These are phyloP conservation scores for Calonectria crousiana DNA, from an alignment of 2,329 filamentous ascomycete genomes.

Conservation along the genomic window DNA sequence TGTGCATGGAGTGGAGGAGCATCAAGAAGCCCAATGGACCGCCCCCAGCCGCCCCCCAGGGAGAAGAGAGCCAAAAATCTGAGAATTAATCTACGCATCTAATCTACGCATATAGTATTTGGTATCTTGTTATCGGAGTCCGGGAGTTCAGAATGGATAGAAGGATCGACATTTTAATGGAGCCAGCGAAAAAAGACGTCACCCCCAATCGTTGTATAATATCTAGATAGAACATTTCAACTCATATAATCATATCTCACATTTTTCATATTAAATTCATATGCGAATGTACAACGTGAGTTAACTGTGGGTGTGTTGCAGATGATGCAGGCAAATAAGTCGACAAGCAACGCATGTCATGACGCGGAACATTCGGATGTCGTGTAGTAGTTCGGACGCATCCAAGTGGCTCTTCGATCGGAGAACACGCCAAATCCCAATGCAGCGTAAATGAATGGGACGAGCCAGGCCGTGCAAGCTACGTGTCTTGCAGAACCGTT, in stretches of 20 bases:
- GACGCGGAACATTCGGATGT: neutral
- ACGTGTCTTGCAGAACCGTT: neutral
- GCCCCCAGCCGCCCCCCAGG: neutral
- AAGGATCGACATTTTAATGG: neutral
- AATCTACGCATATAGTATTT: neutral
- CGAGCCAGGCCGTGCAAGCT: neutral
- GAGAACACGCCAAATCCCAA: neutral
- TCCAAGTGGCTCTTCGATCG: neutral
- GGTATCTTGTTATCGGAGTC: neutral
- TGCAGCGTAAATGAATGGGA: neutral
- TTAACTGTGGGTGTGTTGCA: neutral
- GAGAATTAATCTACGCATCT: constrained; percentile 25
- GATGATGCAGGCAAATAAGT: neutral
- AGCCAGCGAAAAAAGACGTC: neutral
- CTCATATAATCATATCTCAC: neutral
- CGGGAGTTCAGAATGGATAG: neutral
- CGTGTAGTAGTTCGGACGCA: neutral
- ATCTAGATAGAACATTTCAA: neutral
- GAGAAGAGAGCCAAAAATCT: constrained; percentile 14
- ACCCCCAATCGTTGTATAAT: constrained; percentile 12
- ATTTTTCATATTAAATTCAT: neutral
- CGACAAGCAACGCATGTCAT: neutral
- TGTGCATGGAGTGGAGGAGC: constrained; percentile 75
- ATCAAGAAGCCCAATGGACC: constrained; percentile 66
- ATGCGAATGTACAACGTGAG: neutral